Conservation (phyloP, 495 filamentous ascomycete species). For the Penicillium salamii region DNA sequence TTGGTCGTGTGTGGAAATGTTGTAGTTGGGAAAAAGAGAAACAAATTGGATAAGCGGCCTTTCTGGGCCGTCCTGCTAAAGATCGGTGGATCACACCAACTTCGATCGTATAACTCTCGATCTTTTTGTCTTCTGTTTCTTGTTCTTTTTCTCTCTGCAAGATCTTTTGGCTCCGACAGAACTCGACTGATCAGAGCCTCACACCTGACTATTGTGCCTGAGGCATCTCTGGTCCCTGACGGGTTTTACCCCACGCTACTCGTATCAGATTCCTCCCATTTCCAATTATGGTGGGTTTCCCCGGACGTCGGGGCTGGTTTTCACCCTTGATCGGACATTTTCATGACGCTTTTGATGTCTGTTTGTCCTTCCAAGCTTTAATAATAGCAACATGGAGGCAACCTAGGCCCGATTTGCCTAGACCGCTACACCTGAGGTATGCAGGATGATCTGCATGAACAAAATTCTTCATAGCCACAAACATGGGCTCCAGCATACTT, state of each 20-base stretch:
- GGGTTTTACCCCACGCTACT: conserved; percentile 4
- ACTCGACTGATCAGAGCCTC: not conserved
- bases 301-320: not conserved
- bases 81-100: conserved; percentile 7
- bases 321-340: not conserved
- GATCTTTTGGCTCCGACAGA: not conserved
- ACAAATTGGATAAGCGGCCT: conserved; percentile 27
- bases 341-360: too few relatives aligned
- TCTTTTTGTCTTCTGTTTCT: not conserved
- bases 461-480: not conserved
- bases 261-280: not conserved
- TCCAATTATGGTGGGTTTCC: not conserved
- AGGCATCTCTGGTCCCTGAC: not conserved
- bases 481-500: not conserved
- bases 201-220: not conserved
- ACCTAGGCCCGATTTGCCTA: not conserved
- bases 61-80: conserved; percentile 2
- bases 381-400: not conserved
- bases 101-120: not conserved
- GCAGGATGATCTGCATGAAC: conserved; percentile 1
- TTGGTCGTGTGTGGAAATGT: conserved; percentile 3
- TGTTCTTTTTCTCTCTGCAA: not conserved
- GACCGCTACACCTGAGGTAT: conserved; percentile 1
- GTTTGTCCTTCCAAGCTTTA: too few relatives aligned
- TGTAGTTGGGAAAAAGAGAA: conserved; percentile 25